Base-by-base conservation (phyloP, 805 yeast species). In the Monosporozyma siamensis region DNA sequence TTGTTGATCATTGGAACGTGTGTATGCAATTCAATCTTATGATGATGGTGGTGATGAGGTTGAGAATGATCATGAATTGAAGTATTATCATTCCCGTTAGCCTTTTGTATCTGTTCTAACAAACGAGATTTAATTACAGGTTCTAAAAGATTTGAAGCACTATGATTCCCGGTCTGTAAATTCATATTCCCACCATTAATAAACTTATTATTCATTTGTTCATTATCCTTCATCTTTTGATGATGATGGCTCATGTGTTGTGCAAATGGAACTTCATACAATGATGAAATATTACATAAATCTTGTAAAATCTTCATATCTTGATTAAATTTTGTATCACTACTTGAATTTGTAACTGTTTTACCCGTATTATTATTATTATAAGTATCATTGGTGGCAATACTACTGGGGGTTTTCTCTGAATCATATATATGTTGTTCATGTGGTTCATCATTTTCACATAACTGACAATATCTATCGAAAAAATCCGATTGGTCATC, bases 31-130 rank as follows among this genome's bases (percentile, higher is more conserved):
- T 65, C 66, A 15, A 62, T 52, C 24, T 59, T 60, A 44, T 65
- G 69, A 52, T 66, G 70, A 41, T 64, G 69, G 42, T 68, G 71
- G 17, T 57, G 53, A 12, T 53, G 43, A 29, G 30, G 26, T 38
- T 14, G 38, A n/a, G 20, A 14, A 40, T 30, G 15, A 34, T 42
- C 17, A 37, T 22, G 27, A 23, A 11, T 21, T 23, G 27, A n/a
- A 24, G 4, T 15, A 12, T 34, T 40, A 15, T 27, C 10, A 37
- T 12, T 25, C 10, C 18, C n/a, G 17, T 29, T 17, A 24, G 11
- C 26, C 17, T 20, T 32, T 32, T 29, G 9, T 15, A 18, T 7
- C 6, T 31, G 20, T 26, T 38, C 40, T 11, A 6, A 12, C 12
- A 32, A 24, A 12, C 18, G 10, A 9, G 24, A 15, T 11, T 45